Conservation (phyloP, 2,329 filamentous ascomycete species). For the Tolypocladium tropicale region DNA sequence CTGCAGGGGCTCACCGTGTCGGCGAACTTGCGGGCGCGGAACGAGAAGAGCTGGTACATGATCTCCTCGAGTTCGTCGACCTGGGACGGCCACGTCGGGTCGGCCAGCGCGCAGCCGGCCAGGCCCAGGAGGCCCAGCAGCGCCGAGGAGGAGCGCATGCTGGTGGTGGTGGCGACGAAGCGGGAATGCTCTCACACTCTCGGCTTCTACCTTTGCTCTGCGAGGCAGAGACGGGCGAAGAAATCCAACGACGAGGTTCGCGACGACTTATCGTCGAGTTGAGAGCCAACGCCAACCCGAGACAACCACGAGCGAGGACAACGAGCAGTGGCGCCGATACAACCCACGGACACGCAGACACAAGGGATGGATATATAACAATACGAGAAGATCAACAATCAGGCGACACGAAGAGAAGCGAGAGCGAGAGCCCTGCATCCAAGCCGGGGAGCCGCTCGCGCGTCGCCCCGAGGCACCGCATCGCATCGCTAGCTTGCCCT, state of each 20-base stretch:
- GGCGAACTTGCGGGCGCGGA: slow-evolving; percentile 44
- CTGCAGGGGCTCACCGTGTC: slow-evolving; percentile 46
- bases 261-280: neutral
- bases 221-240: neutral
- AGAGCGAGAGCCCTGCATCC: too few species aligned
- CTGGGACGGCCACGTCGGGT: slow-evolving; percentile 50
- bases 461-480: neutral
- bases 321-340: neutral
- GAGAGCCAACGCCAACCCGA: neutral
- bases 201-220: neutral
- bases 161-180: neutral
- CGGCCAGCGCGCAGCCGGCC: slow-evolving; percentile 24
- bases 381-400: neutral
- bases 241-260: neutral
- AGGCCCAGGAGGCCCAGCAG: slow-evolving; percentile 27
- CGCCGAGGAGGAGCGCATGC: slow-evolving; percentile 11
- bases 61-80: slow-evolving; percentile 55
- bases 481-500: neutral
- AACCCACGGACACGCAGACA: neutral
- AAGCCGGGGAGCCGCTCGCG: too few species aligned
- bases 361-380: neutral
- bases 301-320: neutral
- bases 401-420: too few species aligned
- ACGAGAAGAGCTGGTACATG: slow-evolving; percentile 47
- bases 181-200: neutral